phyloP scores from a whole-genome alignment of 192 early-diverging fungal genomes.

The Podila horticola region DNA sequence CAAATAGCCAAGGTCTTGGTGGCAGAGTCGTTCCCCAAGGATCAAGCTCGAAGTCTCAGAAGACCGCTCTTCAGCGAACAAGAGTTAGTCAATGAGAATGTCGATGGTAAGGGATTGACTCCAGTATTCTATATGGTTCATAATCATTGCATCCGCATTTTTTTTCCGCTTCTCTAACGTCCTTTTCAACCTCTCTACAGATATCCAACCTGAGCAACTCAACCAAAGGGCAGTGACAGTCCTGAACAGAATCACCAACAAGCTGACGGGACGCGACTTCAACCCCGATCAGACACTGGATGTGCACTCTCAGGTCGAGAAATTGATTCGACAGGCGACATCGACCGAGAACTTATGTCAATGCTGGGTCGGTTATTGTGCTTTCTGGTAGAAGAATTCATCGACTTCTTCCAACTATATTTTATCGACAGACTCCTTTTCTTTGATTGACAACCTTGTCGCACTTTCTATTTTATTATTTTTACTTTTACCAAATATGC shows the following conservation, averaged over 20 bases:
- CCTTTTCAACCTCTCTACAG: background rate
- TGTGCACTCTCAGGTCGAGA: conserved; percentile 86
- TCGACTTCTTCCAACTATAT: too few species aligned
- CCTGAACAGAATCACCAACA: conserved; percentile 90
- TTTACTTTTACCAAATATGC: too few species aligned
- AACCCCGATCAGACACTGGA: conserved; percentile 79
- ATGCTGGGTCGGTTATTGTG: conserved; percentile 71
- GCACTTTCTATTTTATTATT: too few species aligned
- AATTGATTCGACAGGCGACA: conserved; percentile 89
- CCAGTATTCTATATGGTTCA: background rate
- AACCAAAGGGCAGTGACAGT: conserved; percentile 76
- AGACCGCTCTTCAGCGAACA: conserved; percentile 39
- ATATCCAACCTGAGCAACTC: conserved; percentile 35
- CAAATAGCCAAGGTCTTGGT: background rate
- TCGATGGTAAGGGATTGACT: conserved; percentile 9
- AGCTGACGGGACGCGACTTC: conserved; percentile 92
- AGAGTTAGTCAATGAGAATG: conserved; percentile 32
- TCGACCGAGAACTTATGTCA: conserved; percentile 92
- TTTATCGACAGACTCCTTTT: too few species aligned
- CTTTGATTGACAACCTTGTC: too few species aligned
- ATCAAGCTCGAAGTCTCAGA: conserved; percentile 32
- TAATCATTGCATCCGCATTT: background rate
- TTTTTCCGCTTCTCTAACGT: too few species aligned
- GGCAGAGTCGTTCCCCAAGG: conserved; percentile 20
- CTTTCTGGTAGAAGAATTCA: conserved; percentile 50